Evolutionary conservation across 768 basidiomycete genomes (phyloP).

Genomic region (Kockovaella imperatae): DNA sequence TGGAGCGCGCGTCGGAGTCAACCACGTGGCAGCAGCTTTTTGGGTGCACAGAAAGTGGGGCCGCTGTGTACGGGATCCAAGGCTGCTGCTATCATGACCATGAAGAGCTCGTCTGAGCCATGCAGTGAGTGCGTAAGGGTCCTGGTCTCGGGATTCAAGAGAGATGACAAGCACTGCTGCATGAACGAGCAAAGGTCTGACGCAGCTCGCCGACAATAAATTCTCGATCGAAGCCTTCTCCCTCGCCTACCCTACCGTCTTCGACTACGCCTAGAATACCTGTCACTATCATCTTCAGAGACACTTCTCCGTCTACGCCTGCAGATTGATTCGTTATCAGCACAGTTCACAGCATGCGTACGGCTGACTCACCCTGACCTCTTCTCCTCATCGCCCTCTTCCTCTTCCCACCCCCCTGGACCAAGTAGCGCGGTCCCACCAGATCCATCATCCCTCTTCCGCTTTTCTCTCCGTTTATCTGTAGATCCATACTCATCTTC

Average conservation of each 20-base stretch:
- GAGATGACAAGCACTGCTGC: no score
- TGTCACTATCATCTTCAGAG: slow-evolving; percentile 9
- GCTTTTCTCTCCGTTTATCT: slow-evolving; percentile 16
- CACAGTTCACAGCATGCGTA: neutral
- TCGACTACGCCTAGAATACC: slow-evolving; percentile 11
- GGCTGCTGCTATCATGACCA: no score
- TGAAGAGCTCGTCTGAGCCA: no score
- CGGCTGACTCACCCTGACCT: slow-evolving; percentile 23
- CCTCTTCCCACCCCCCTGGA: slow-evolving; percentile 34
- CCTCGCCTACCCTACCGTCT: slow-evolving; percentile 1
- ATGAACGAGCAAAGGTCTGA: no score
- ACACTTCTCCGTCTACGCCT: slow-evolving; percentile 9
- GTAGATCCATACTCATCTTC: no score
- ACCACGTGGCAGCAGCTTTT: no score
- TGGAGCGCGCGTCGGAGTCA: no score
- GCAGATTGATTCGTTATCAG: neutral
- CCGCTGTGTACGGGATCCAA: no score
- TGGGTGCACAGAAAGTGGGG: no score
- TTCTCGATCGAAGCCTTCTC: neutral
- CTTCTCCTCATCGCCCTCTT: slow-evolving; percentile 18
- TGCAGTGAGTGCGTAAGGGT: no score
- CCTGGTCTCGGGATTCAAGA: no score
- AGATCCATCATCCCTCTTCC: slow-evolving; percentile 31
- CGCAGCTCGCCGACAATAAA: no score
- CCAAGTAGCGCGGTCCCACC: slow-evolving; percentile 14